Evolutionary conservation across 192 early-diverging fungal species (phyloP), one percentile per base, ranked within the genome.

Genomic region (Umbelopsis vinacea): DNA sequence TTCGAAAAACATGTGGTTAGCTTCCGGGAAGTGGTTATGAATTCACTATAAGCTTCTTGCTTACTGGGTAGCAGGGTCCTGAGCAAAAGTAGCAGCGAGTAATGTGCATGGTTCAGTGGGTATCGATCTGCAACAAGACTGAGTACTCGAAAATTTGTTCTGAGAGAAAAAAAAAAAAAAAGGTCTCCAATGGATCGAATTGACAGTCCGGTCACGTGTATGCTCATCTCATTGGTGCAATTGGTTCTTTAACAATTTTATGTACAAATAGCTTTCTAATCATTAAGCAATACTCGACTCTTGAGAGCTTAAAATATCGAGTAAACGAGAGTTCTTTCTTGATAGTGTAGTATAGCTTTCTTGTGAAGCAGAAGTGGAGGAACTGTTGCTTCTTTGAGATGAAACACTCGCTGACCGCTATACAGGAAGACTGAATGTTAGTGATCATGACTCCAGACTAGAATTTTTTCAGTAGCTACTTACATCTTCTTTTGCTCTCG

Each of bases 31-130:
- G 7, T 63, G 11, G 17, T 33, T 37, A 7, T 37, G 2, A 2
- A 17, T n/a, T 6, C 11, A 0, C 5, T 29, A 17, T 3, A 0
- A 29, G 5, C 17, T 10, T 37, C 14, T 37, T 35, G 19, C 57
- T 63, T 35, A 63, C 57, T 53, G 97, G 97, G 76, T 99, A 99
- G 73, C 92, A 89, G 38, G 95, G 97, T 37, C 91, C 92, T 46
- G 95, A 97, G 87, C 97, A 99, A 82, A 99, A 99, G 82, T 97
- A 99, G 82, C 97, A 99, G 89, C 97, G 97, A 85, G 97, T 96
- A 57, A 99, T 85, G 80, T 96, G 89, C 96, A 98, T 98, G 33
- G 69, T 46, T 23, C 38, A 71, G 22, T 24, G 26, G 74, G 57
- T 70, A 79, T 43, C 57, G 57, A 63, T 37, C 57, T 63, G 57